Evolutionary conservation across 1,139 yeast species (phyloP), one percentile per base, ranked within the genome.

Genomic region (Blastobotrys petasosporus): DNA sequence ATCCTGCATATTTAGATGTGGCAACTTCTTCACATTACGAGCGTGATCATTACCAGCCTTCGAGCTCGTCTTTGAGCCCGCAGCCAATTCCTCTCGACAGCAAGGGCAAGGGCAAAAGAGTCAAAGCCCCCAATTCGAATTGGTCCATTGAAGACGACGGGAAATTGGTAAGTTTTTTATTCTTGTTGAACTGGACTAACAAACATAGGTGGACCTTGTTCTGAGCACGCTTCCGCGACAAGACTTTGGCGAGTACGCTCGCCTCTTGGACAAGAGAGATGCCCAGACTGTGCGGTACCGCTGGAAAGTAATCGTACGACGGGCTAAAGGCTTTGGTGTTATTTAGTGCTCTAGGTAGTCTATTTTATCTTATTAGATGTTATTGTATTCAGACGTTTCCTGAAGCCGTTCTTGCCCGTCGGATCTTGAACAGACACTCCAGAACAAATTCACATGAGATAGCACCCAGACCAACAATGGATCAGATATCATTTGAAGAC

Each of bases 271-370:
- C 53, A 63, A 63, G 42, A 53, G 67, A 16, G 67, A 63, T 45
- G 60, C 62, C 9, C 67, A 63, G 41, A 61, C 67, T 17, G 67
- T 63, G 23, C 54, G 67, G 39, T 63, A 63, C 47, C 50, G 67
- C 32, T 63, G 67, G 67, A 63, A 63, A 50, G 66, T 62, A 29
- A 52, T 63, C 20, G 56, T 63, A 6, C 53, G 63, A 30, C 53
- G 67, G 16, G 65, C 65, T 10, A 58, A 55, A 37, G 66, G 66
- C 2, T 11, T 32, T 3, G 39, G 33, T 11, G 29, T 38, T 6
- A 8, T 37, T 42, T 16, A 32, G 25, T 20, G 4, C 7, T 7
- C 25, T 20, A 7, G 25, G 20, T 33, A 33, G 12, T 33, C 17
- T 33, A 33, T 9, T 12, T 13, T 33, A 15, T 17, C 36, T 12